Evolutionary conservation across 495 filamentous ascomycete genomes (phyloP).

Genomic region (Talaromyces ruber): DNA sequence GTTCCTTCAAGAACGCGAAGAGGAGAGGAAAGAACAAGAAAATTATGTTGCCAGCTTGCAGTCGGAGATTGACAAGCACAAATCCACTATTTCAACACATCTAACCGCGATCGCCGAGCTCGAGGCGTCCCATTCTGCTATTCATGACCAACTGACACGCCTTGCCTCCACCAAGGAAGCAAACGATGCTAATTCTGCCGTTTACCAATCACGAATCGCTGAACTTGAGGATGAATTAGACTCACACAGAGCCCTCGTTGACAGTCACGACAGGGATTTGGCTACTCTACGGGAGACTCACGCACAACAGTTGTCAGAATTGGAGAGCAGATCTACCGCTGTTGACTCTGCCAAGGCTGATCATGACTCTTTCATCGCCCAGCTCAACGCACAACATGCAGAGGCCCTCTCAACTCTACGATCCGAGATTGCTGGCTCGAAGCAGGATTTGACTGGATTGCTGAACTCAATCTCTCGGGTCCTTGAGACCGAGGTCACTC

Average conservation of each 20-base stretch:
- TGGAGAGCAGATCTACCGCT: slow-evolving; percentile 31
- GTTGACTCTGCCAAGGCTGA: slow-evolving; percentile 28
- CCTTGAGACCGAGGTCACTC: slow-evolving; percentile 40
- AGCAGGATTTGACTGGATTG: slow-evolving; percentile 58
- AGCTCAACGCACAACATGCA: slow-evolving; percentile 48
- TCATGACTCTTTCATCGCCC: slow-evolving; percentile 34
- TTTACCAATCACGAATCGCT: slow-evolving; percentile 43
- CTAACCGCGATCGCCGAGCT: slow-evolving; percentile 54
- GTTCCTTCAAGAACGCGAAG: slow-evolving; percentile 36
- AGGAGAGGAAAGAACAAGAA: slow-evolving; percentile 51
- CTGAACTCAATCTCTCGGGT: slow-evolving; percentile 39
- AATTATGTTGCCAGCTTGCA: slow-evolving; percentile 59
- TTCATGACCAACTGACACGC: slow-evolving; percentile 47
- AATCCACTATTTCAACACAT: slow-evolving; percentile 56
- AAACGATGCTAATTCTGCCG: slow-evolving; percentile 30
- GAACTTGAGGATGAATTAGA: slow-evolving; percentile 18
- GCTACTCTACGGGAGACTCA: slow-evolving; percentile 47
- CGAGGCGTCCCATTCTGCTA: slow-evolving; percentile 53
- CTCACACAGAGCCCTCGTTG: slow-evolving; percentile 42
- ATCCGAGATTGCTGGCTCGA: slow-evolving; percentile 60
- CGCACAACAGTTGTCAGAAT: slow-evolving; percentile 38
- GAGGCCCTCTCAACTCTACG: slow-evolving; percentile 53
- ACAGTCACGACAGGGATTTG: slow-evolving; percentile 44
- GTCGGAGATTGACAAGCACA: slow-evolving; percentile 71
- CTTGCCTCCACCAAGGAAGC: slow-evolving; percentile 22